Evolutionary conservation across 495 filamentous ascomycete genomes (phyloP).

Genomic region (Mytilinidion resinicola): DNA sequence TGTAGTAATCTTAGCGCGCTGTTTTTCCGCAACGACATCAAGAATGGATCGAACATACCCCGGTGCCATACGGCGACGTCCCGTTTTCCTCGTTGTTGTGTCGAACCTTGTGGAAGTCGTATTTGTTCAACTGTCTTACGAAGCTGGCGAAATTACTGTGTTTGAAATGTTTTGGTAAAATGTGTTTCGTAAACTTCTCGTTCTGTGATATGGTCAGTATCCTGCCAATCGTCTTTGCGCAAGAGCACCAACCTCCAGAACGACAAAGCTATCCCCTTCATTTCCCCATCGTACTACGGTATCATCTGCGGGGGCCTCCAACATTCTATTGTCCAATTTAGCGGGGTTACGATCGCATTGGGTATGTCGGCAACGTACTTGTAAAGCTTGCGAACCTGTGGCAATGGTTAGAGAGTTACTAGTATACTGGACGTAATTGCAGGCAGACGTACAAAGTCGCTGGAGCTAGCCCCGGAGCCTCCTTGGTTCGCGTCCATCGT

Average conservation of each 20-base stretch:
- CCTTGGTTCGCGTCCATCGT: constrained; percentile 32
- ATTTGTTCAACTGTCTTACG: constrained; percentile 97
- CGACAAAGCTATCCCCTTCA: constrained; percentile 91
- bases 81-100: constrained; percentile 93
- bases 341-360: neutral
- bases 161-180: constrained; percentile 97
- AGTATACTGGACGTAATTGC: constrained; percentile 14
- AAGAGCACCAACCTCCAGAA: constrained; percentile 70
- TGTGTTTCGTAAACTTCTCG: constrained; percentile 96
- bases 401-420: constrained; percentile 3
- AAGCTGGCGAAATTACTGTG: constrained; percentile 99
- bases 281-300: constrained; percentile 94
- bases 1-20: constrained; percentile 29
- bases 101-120: constrained; percentile 98
- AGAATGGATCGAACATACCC: constrained; percentile 51
- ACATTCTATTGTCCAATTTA: constrained; percentile 61
- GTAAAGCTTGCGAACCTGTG: constrained; percentile 94
- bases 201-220: constrained; percentile 50
- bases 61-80: constrained; percentile 82
- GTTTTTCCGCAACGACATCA: neutral
- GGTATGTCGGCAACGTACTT: constrained; percentile 56
- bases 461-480: constrained; percentile 55
- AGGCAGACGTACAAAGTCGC: constrained; percentile 63
- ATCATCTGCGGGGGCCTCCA: constrained; percentile 90
- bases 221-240: neutral